Base-by-base conservation (phyloP, 2,329 filamentous ascomycete genomes). In the Colletotrichum navitas region DNA sequence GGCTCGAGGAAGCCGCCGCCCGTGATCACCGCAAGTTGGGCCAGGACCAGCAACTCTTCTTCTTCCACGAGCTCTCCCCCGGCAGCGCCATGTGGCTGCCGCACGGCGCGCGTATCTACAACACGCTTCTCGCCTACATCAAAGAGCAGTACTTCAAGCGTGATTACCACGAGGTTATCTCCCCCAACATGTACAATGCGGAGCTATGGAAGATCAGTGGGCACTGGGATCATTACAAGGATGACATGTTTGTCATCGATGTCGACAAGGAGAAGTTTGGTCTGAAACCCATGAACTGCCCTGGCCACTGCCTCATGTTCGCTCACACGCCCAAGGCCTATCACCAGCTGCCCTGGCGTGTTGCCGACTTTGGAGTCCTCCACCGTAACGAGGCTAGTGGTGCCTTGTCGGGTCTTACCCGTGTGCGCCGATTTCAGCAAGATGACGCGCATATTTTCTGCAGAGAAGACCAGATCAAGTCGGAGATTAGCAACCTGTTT, bases 201-300 rank as follows among this genome's bases (percentile, higher is more conserved):
- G 89, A 94, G 8, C 85, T 98, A 18, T 98, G 96, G 96, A 96
- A 97, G 85, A 93, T 90, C 29, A 97, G 94, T 11, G 96, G 96
- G 61, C 96, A 98, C 82, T 98, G 95, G 95, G 90, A 92, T 72
- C 82, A 95, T 80, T 96, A 98, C 86, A 90, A 94, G 79, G 95
- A 98, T 74, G 95, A 98, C 83, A 98, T 73, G 67, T 88, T 88
- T 75, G 82, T 85, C 51, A 91, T 97, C 76, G 86, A 90, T 66
- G 85, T 92, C 41, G 95, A 98, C 81, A 97, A 97, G 86, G 92
- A 93, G 74, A 87, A 91, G 75, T 94, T 92, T 51, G 78, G 72
- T 36, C 85, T 98, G 63, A 98, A 98, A 85, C 95, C 95, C 36
- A 98, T 98, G 96, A 98, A 98, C 85, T 99, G 96, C 83, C 96